Base-by-base conservation (phyloP, 768 basidiomycete genomes). In the Piloderma croceum region DNA sequence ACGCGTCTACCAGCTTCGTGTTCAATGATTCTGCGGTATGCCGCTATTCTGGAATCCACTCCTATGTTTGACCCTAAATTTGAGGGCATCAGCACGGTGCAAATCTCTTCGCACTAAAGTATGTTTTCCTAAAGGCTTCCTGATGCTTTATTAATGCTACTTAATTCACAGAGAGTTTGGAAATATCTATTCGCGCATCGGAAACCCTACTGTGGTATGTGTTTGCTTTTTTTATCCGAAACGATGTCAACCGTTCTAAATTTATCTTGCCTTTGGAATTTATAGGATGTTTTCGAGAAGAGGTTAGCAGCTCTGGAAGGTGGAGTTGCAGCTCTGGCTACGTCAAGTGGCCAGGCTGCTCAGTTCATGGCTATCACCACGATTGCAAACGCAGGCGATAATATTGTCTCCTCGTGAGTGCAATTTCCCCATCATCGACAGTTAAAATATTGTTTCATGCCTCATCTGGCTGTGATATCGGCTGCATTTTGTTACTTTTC, bases 261-360 rank as follows among this genome's bases (percentile, higher is more conserved):
- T 44, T 7, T 9, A 6, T 11, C 10, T 13, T 15, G 1, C 32
- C 12, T 3, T 2, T 17, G 9, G 35, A 7, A 24, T 38, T 35
- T 18, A 9, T 39, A 76, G 76, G 77, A 81, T 29, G 70, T 82
- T 3, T 80, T 83, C 36, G 82, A 83, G 58, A 73, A 73, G 48
- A 68, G 81, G 4, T 73, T 83, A 2, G 73, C 82, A 0, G 75
- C 76, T 0, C 67, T 84, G 10, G 81, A 83, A 46, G 77, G 78
- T 2, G 82, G 81, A 0, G 64, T 57, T 1, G 79, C 79, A 0
- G 81, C 81, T 2, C 63, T 83, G 0, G 64, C 79, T 0, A 56
- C 70, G 4, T 56, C 80, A 0, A 77, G 75, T 34, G 83, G 80
- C 2, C 79, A 79, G 44, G 60, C 77, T 3, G 83, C 81, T 0